Evolutionary conservation across 2,329 filamentous ascomycete species (phyloP), one percentile per base, ranked within the genome.

Genomic region (Stagonosporopsis rhizophila): DNA sequence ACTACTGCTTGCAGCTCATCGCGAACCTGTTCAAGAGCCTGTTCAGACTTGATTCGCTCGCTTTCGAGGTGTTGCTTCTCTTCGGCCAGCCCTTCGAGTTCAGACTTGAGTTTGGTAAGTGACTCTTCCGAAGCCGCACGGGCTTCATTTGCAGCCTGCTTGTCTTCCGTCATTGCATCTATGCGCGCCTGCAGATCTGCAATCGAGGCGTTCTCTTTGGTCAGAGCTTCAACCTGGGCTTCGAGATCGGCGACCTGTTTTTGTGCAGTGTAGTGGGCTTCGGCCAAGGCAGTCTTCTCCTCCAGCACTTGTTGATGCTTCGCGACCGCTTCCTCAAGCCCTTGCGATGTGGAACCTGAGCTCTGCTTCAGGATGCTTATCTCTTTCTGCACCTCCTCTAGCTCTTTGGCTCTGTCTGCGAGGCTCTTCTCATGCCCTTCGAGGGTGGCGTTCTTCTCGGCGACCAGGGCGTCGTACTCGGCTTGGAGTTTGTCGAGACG

Each of bases 401-500:
- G 56, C 35, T 67, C 65, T 5, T 62, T 42, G 12, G 56, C 47
- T 17, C 65, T 62, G 15, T 71, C 66, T 0, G 53, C 55, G 15
- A 71, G 59, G 9, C 42, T 54, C 30, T 64, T 63, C 23, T 67
- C 66, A 30, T 73, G 66, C 14, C 68, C 54, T 44, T 69, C 65
- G 2, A 65, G 42, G 0, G 57, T 45, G 6, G 52, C 56, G 22
- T 68, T 69, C 54, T 73, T 75, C 40, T 74, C 71, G 6, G 60
- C 62, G 4, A 70, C 60, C n/a, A 74, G 61, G 2, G 59, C 47
- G 42, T 75, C 71, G 42, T 70, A 71, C 23, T 72, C 64, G n/a
- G 68, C 55, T 34, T 75, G 71, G 3, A 75, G 56, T 42, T 70
- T 62, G 14, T 72, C 63, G 8, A 75, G 56, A 5, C 66, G 70